Base-by-base conservation (phyloP, 352 stramenopile species). In the Elongisporangium undulatum region DNA sequence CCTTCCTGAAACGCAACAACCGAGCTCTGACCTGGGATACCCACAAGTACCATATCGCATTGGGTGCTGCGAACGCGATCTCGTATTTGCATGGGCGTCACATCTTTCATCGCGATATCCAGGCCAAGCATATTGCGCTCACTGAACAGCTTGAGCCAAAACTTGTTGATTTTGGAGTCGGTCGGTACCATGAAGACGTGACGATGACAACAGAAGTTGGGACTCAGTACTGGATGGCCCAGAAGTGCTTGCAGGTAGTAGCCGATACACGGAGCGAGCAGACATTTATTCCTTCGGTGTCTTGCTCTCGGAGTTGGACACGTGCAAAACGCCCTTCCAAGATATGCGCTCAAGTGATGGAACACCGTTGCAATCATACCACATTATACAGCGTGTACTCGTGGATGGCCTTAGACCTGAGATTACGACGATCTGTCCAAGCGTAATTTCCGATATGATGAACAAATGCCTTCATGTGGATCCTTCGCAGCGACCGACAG, bases 161-260 rank as follows among this genome's bases (percentile, higher is more conserved):
- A 45, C 58, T 96, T 26, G 90, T 84, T 49, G 86, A 96, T 68
- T 95, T 97, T 70, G 89, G 87, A 53, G 64, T 94, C 68, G 81
- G 68, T 16, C 62, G 62, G 7, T 62, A 45, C 7, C 24, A 7
- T 34, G 24, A 3, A 34, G 24, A 34, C 3, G 49, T 65, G 13
- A 34, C 24, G 2, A 79, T 75, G 66, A 68, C 74, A 20, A 67
- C 73, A 4, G 83, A 86, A 22, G 84, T 91, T 17, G 87, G 87
- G 8, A 96, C 85, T 15, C 76, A 79, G 7, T 85, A 87, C 49
- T 96, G 90, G 72, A 89, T 82, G 10, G 85, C 0, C 87, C 85
- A 0, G 87, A 96, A 56, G 62, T 94, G 17, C 64, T 95, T 3
- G 62, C 76, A 38, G 74, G n/a, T n/a, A n/a, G 75, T 29, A 66